Evolutionary conservation across 2,329 filamentous ascomycete species (phyloP).

Genomic region (Aspergillus ustus): DNA sequence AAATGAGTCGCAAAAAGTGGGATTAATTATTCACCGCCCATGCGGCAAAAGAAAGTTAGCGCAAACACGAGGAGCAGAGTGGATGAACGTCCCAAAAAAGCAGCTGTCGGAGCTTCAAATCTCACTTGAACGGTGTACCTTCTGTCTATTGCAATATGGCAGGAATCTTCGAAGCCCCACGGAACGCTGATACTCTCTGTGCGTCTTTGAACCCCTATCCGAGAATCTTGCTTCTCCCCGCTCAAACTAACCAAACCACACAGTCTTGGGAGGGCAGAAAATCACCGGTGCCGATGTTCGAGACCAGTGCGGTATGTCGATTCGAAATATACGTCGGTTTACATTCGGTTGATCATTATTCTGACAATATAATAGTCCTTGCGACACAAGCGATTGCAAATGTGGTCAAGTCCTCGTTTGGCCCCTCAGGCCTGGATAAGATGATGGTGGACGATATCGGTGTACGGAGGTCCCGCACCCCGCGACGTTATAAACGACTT

Average conservation of each 20-base stretch:
- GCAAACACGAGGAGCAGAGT: conserved; percentile 26
- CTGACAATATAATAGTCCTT: conserved; percentile 64
- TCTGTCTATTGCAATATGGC: conserved; percentile 66
- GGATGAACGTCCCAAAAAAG: conserved; percentile 18
- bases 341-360: conserved; percentile 12
- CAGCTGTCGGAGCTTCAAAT: conserved; percentile 33
- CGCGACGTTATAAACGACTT: conserved; percentile 20
- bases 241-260: conserved; percentile 39
- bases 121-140: conserved; percentile 29
- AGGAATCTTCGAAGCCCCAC: conserved; percentile 92
- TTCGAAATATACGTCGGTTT: conserved; percentile 2
- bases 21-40: conserved; percentile 47
- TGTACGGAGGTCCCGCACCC: conserved; percentile 56
- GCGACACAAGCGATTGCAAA: conserved; percentile 97
- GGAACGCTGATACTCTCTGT: conserved; percentile 90
- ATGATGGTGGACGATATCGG: conserved; percentile 99
- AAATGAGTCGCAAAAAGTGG: conserved; percentile 40
- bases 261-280: conserved; percentile 93
- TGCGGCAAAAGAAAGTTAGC: conserved; percentile 48
- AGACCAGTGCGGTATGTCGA: conserved; percentile 82
- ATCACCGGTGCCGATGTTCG: conserved; percentile 95
- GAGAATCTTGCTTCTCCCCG: background rate
- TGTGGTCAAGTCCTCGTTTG: conserved; percentile 98
- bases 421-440: conserved; percentile 95
- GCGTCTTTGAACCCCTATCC: conserved; percentile 36